Conservation (phyloP, 148 eudicot genomes). For the Suaeda aralocaspica region DNA sequence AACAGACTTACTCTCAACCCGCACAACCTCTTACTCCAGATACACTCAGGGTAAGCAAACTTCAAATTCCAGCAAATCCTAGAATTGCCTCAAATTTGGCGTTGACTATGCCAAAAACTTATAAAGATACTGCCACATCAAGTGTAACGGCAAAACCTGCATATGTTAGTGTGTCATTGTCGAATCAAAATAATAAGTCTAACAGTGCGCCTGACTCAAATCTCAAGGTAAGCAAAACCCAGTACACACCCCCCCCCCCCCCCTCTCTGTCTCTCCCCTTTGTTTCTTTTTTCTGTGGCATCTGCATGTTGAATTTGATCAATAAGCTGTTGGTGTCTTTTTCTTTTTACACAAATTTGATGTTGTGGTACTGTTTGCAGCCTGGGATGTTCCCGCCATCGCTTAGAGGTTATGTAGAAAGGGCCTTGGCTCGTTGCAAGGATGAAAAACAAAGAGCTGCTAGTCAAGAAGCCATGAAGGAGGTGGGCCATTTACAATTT, state of each 20-base stretch:
- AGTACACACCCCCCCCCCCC: no score
- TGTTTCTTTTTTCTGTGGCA: neutral
- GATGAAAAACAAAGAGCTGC: conserved; percentile 76
- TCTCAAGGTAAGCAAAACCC: conserved; percentile 79
- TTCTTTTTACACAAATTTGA: neutral
- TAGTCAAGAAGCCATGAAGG: conserved; percentile 75
- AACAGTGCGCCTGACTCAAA: conserved; percentile 53
- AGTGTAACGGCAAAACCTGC: conserved; percentile 68
- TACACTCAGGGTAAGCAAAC: conserved; percentile 55
- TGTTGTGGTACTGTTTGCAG: conserved; percentile 37
- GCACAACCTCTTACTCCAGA: conserved; percentile 54
- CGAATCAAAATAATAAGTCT: conserved; percentile 50
- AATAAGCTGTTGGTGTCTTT: conserved; percentile 3
- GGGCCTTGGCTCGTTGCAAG: conserved; percentile 97
- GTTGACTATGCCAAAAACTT: conserved; percentile 43
- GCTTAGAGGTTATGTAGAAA: conserved; percentile 92
- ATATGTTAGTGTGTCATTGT: conserved; percentile 72
- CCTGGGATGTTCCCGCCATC: conserved; percentile 81
- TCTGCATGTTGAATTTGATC: neutral
- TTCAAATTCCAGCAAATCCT: conserved; percentile 89
- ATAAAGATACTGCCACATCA: conserved; percentile 47
- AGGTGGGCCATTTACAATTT: conserved; percentile 41
- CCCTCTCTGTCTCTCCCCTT: conserved; percentile 1
- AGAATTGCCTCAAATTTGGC: conserved; percentile 78
- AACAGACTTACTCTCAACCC: conserved; percentile 47